phyloP scores from a whole-genome alignment of 345 rosid species.

The Anastatica hierochuntica region DNA sequence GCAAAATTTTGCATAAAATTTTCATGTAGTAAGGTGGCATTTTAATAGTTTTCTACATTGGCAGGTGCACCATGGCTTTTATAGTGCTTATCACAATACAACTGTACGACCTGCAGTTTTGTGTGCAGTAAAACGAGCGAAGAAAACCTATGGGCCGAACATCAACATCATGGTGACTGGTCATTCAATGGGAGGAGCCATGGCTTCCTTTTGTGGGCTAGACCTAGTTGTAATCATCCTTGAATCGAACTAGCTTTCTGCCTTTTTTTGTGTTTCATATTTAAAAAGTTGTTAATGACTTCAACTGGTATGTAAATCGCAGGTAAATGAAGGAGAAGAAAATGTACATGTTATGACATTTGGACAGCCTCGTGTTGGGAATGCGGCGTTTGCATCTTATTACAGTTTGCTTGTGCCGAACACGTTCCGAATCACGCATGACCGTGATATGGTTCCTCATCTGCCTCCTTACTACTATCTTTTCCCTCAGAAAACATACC shows the following conservation, averaged over 20 bases:
- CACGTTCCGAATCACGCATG: slow-evolving; percentile 66
- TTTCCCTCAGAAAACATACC: slow-evolving; percentile 86
- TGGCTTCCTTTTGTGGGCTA: slow-evolving; percentile 86
- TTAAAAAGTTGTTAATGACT: slow-evolving; percentile 5
- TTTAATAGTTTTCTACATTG: not conserved
- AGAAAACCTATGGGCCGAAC: slow-evolving; percentile 46
- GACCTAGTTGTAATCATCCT: slow-evolving; percentile 54
- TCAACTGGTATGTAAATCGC: slow-evolving; percentile 19
- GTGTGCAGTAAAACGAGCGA: slow-evolving; percentile 49
- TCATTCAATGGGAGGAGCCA: slow-evolving; percentile 99
- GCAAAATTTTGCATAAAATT: not conserved
- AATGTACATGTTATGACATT: slow-evolving; percentile 72
- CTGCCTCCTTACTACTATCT: slow-evolving; percentile 67
- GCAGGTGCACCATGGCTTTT: slow-evolving; percentile 95
- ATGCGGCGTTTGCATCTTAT: slow-evolving; percentile 71
- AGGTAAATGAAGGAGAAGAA: slow-evolving; percentile 60
- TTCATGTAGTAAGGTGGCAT: not conserved
- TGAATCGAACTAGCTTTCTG: not conserved
- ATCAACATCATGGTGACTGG: slow-evolving; percentile 72
- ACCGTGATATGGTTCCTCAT: slow-evolving; percentile 85
- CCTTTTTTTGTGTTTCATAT: not conserved
- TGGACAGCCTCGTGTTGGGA: slow-evolving; percentile 97
- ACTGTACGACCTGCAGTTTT: slow-evolving; percentile 74
- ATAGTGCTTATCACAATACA: slow-evolving; percentile 83
- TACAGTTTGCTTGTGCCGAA: slow-evolving; percentile 61